These are phyloP conservation scores for Fusarium equiseti DNA, from an alignment of 2,329 filamentous ascomycete genomes.

Conservation along the genomic window DNA sequence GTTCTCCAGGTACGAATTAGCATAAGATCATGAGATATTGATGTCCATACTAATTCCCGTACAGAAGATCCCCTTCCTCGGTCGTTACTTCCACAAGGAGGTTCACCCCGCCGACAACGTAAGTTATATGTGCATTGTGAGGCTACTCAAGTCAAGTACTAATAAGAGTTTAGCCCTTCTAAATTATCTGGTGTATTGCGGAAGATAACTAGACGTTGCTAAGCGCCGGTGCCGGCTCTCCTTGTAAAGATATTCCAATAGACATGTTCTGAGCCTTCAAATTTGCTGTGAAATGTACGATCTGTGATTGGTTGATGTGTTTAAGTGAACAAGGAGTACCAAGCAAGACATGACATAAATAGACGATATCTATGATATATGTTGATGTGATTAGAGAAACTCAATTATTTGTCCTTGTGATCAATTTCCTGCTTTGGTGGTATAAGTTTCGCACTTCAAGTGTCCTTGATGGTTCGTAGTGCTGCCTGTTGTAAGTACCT, in stretches of 20 bases:
- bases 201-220: slow-evolving; percentile 47
- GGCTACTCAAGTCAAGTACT: slow-evolving; percentile 22
- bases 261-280: slow-evolving; percentile 47
- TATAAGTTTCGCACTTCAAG: not conserved
- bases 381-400: not conserved
- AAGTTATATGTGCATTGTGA: slow-evolving; percentile 50
- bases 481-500: slow-evolving; percentile 1
- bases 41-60: slow-evolving; percentile 40
- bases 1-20: slow-evolving; percentile 64
- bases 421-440: not conserved
- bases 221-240: slow-evolving; percentile 47
- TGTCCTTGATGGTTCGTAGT: not conserved
- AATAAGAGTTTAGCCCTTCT: slow-evolving; percentile 55
- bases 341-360: not conserved
- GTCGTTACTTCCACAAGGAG: slow-evolving; percentile 64
- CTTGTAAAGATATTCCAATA: slow-evolving; percentile 57
- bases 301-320: slow-evolving; percentile 41
- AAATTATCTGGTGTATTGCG: slow-evolving; percentile 48
- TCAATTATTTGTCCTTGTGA: not conserved
- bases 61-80: slow-evolving; percentile 68
- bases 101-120: slow-evolving; percentile 73
- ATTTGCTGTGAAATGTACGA: slow-evolving; percentile 46
- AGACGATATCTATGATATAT: not conserved
- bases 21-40: rapidly evolving
- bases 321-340: not conserved